A percentile compares a stretch with the other conserved stretches of the same genome.
phyloP scores from a whole-genome alignment of 371 early-diverging fungal species.

The Cokeromyces recurvatus region DNA sequence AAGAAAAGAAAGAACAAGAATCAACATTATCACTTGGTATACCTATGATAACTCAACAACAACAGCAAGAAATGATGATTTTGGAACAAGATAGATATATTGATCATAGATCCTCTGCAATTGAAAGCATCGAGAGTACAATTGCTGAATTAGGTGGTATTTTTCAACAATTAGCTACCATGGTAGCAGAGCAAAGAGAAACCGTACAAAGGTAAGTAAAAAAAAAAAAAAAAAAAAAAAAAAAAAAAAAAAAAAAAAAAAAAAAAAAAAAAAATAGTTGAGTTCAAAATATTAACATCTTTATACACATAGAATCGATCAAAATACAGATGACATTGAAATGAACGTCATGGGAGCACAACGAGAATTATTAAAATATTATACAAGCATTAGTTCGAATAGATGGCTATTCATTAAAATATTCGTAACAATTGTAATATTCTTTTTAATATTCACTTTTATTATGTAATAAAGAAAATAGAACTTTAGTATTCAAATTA shows the following conservation, averaged over 20 bases:
- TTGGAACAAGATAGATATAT: slow-evolving; percentile 63
- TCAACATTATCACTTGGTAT: slow-evolving; percentile 44
- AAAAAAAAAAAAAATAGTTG: too few species aligned
- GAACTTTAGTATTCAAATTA: too few species aligned
- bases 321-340: slow-evolving; percentile 90
- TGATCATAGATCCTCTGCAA: slow-evolving; percentile 83
- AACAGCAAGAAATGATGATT: slow-evolving; percentile 59
- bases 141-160: slow-evolving; percentile 96
- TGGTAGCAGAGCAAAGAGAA: slow-evolving; percentile 95
- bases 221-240: too few species aligned
- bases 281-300: too few species aligned
- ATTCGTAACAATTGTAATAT: slow-evolving; percentile 76
- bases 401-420: slow-evolving; percentile 95
- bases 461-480: too few species aligned
- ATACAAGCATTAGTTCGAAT: slow-evolving; percentile 84
- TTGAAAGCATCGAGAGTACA: slow-evolving; percentile 93
- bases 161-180: slow-evolving; percentile 89
- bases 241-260: too few species aligned
- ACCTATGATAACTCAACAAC: slow-evolving; percentile 45
- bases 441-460: slow-evolving; percentile 47
- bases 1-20: slow-evolving; percentile 30
- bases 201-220: slow-evolving; percentile 89
- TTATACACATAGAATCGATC: too few species aligned
- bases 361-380: slow-evolving; percentile 85
- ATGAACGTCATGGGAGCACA: slow-evolving; percentile 91